A percentile compares a stretch with the other conserved stretches of the same genome.
Evolutionary conservation across 805 yeast genomes (phyloP).

Genomic region (Zygoascus bituminiphila): DNA sequence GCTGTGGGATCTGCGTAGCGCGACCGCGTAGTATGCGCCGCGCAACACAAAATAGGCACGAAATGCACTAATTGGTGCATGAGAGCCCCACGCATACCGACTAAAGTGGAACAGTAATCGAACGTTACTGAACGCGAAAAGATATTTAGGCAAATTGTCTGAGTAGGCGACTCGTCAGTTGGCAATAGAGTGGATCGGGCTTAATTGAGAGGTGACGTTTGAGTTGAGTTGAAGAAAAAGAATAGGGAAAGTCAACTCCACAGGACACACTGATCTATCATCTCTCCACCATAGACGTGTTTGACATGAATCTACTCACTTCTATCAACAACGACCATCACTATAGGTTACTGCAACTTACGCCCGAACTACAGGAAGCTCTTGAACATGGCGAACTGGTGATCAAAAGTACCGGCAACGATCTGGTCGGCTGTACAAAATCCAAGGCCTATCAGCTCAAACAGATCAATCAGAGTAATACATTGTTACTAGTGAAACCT

Average conservation of each 20-base stretch:
- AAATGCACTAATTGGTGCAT: neutral
- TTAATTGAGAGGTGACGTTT: no score
- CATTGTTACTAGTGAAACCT: slow-evolving; percentile 48
- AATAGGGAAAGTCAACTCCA: no score
- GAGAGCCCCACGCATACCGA: neutral
- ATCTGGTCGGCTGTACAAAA: slow-evolving; percentile 54
- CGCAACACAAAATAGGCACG: neutral
- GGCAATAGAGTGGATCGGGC: no score
- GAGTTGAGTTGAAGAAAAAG: no score
- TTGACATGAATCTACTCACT: neutral
- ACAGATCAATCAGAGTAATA: slow-evolving; percentile 82
- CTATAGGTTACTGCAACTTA: slow-evolving; percentile 23
- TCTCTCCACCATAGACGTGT: no score
- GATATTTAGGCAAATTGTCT: no score
- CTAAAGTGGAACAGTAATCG: neutral
- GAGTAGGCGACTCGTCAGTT: no score
- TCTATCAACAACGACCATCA: neutral
- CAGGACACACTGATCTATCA: no score
- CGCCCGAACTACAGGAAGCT: slow-evolving; percentile 21
- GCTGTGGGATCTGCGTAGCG: neutral
- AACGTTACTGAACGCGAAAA: neutral
- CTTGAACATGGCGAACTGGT: slow-evolving; percentile 17
- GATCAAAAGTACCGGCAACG: slow-evolving; percentile 30
- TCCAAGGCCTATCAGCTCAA: slow-evolving; percentile 54
- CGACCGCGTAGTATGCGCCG: neutral